Conservation (phyloP, 164 flowering plant genomes). For the Sextonia rubra region DNA sequence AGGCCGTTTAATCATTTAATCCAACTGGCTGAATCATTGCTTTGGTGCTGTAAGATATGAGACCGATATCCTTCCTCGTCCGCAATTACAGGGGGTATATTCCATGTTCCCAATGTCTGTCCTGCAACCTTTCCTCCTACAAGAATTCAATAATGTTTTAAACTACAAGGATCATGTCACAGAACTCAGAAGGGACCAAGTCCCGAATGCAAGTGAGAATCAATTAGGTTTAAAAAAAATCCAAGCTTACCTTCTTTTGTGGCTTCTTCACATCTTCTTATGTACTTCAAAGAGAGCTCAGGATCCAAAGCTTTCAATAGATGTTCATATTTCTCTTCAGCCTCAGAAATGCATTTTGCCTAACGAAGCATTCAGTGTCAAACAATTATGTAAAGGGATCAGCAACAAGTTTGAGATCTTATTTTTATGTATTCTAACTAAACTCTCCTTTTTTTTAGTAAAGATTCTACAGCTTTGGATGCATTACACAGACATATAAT, state of each 20-base stretch:
- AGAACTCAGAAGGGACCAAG: no score
- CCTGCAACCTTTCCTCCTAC: constrained; percentile 67
- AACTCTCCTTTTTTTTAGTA: no score
- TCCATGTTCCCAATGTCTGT: constrained; percentile 81
- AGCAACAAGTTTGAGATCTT: not conserved
- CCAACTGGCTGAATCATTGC: not conserved
- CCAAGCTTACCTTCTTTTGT: constrained; percentile 66
- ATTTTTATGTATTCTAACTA: no score
- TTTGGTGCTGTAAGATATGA: constrained; percentile 11
- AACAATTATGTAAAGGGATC: not conserved
- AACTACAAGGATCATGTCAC: not conserved
- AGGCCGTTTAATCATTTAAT: not conserved
- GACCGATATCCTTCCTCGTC: constrained; percentile 67
- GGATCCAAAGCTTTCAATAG: constrained; percentile 59
- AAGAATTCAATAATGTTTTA: constrained; percentile 2
- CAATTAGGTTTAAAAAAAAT: not conserved
- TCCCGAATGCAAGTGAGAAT: no score
- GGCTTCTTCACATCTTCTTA: constrained; percentile 89
- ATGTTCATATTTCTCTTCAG: constrained; percentile 65
- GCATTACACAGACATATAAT: no score
- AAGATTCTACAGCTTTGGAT: no score
- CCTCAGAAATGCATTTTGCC: constrained; percentile 75
- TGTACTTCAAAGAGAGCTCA: constrained; percentile 48
- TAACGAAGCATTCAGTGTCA: constrained; percentile 13
- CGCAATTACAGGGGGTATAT: constrained; percentile 65